Evolutionary conservation across 2,329 filamentous ascomycete genomes (phyloP).

Genomic region (Grosmannia huntii): DNA sequence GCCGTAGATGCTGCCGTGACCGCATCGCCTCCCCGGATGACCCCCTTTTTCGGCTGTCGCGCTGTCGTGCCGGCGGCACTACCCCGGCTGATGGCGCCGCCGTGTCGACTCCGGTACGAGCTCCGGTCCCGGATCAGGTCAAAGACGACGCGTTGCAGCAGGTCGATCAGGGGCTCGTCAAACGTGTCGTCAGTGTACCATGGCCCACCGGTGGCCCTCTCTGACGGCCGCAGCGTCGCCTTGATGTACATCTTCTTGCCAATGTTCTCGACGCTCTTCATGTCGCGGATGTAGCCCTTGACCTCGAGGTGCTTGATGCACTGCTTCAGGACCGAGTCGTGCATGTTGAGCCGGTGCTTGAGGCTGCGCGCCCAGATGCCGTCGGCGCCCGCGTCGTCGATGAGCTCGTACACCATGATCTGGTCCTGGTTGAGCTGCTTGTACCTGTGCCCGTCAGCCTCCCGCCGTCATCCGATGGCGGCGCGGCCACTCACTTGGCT

Average conservation of each 20-base stretch:
- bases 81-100: conserved; percentile 20
- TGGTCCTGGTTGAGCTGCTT: conserved; percentile 58
- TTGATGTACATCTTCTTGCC: conserved; percentile 96
- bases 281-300: conserved; percentile 71
- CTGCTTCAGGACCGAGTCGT: conserved; percentile 70
- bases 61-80: conserved; percentile 7
- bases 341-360: conserved; percentile 66
- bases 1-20: not conserved
- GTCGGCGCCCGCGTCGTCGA: conserved; percentile 72
- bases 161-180: conserved; percentile 77
- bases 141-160: conserved; percentile 60
- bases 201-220: conserved; percentile 82
- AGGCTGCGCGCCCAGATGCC: conserved; percentile 89
- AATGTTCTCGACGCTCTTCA: conserved; percentile 85
- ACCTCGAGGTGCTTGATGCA: conserved; percentile 72
- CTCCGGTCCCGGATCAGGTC: conserved; percentile 59
- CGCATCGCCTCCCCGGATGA: conserved; percentile 17
- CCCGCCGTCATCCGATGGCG: not conserved
- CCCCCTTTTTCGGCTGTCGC: conserved; percentile 29
- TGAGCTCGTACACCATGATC: conserved; percentile 73
- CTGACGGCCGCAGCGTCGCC: conserved; percentile 67
- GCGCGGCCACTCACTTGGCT: conserved; percentile 35
- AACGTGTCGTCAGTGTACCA: conserved; percentile 91
- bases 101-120: conserved; percentile 43
- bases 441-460: conserved; percentile 22